Evolutionary conservation across 805 yeast genomes (phyloP).

Genomic region (Kuraishia ogatae): DNA sequence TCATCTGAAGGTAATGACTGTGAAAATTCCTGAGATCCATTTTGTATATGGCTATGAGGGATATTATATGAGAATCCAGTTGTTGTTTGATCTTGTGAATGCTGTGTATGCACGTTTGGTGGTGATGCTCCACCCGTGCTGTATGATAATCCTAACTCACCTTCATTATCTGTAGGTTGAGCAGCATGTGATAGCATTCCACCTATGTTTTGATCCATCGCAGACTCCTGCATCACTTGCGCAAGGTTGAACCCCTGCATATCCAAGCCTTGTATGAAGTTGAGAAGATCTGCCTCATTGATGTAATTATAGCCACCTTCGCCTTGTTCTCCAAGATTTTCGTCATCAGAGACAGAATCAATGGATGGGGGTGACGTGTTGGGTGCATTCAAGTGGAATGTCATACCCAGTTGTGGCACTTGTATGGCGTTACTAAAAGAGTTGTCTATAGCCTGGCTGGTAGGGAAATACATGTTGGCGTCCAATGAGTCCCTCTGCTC

Average conservation of each 20-base stretch:
- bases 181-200: neutral
- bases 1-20: neutral
- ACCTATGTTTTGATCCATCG: neutral
- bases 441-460: neutral
- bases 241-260: slow-evolving; percentile 1
- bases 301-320: slow-evolving; percentile 14
- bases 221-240: neutral
- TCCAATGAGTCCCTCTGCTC: neutral
- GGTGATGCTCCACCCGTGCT: neutral
- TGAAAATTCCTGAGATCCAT: neutral
- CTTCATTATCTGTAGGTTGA: neutral
- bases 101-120: neutral
- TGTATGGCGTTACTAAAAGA: neutral
- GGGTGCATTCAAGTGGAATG: slow-evolving; percentile 24
- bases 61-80: neutral
- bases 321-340: slow-evolving; percentile 1
- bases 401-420: slow-evolving; percentile 7
- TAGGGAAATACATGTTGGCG: neutral
- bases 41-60: neutral
- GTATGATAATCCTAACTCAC: neutral
- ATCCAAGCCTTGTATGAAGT: slow-evolving; percentile 16
- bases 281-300: slow-evolving; percentile 18
- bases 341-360: slow-evolving; percentile 23
- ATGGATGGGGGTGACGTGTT: slow-evolving; percentile 30
- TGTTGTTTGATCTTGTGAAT: too few relatives aligned